Conservation (phyloP, 805 yeast genomes). For the Candida quercuum region DNA sequence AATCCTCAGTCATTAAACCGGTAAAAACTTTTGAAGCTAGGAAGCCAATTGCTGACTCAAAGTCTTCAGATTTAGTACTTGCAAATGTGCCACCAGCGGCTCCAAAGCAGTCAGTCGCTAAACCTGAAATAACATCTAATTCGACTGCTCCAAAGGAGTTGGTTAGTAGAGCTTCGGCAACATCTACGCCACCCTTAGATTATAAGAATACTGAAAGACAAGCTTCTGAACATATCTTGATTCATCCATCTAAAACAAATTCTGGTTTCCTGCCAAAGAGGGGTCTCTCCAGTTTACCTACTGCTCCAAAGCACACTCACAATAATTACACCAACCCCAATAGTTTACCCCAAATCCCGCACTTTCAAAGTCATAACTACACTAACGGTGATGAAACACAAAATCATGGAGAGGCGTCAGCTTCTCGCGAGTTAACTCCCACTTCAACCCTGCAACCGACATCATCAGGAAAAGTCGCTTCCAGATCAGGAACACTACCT, state of each 20-base stretch:
- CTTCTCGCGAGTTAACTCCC: too few relatives aligned
- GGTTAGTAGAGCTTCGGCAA: background rate
- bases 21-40: too few relatives aligned
- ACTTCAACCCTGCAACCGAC: too few relatives aligned
- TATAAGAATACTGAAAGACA: background rate
- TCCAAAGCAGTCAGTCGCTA: background rate
- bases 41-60: too few relatives aligned
- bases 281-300: background rate
- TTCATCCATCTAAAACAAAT: background rate
- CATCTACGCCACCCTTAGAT: too few relatives aligned
- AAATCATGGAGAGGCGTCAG: too few relatives aligned
- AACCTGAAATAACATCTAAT: background rate
- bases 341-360: too few relatives aligned
- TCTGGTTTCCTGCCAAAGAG: background rate
- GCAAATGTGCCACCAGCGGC: background rate
- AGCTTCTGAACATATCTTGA: background rate
- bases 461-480: slow-evolving; percentile 2
- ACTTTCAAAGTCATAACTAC: too few relatives aligned
- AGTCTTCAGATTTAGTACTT: background rate
- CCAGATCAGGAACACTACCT: slow-evolving; percentile 15
- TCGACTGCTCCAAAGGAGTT: background rate
- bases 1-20: background rate
- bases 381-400: background rate
- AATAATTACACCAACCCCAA: background rate
- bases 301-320: background rate